Evolutionary conservation across 2,329 filamentous ascomycete genomes (phyloP).

Genomic region (Claviceps sp.): DNA sequence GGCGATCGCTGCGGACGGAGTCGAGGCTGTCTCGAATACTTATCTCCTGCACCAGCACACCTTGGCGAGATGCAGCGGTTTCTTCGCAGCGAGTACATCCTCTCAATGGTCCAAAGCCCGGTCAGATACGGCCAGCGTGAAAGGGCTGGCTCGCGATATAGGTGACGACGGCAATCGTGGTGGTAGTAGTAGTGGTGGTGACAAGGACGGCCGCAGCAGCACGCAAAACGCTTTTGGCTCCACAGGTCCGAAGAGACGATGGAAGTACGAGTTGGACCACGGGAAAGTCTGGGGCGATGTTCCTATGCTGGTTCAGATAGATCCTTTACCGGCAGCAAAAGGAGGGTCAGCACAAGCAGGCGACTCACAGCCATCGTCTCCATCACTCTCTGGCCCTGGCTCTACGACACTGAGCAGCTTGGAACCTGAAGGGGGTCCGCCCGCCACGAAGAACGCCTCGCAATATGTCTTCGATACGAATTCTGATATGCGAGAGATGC

Average conservation of each 20-base stretch:
- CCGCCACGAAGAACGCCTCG: conserved; percentile 34
- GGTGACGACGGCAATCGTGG: neutral
- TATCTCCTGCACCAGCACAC: too few species aligned
- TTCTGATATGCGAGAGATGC: too few species aligned
- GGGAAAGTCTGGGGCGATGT: conserved; percentile 44
- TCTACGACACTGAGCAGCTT: neutral
- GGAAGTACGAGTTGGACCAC: conserved; percentile 81
- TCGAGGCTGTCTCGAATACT: too few species aligned
- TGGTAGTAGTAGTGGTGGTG: neutral
- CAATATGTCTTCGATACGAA: conserved; percentile 11
- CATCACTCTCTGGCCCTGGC: conserved; percentile 12
- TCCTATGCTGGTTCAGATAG: too few species aligned
- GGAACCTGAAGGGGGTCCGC: conserved; percentile 18
- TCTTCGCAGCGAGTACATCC: too few species aligned
- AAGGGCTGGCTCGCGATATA: neutral
- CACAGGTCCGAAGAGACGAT: conserved; percentile 37
- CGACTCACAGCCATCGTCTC: too few species aligned
- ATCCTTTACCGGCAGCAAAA: too few species aligned
- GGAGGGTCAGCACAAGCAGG: too few species aligned
- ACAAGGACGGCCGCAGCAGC: neutral
- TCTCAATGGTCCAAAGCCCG: too few species aligned
- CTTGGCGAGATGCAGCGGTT: too few species aligned
- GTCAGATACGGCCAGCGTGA: too few species aligned
- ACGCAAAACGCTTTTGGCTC: neutral
- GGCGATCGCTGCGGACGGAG: too few species aligned